Evolutionary conservation across 129 eudicot species (phyloP).

Genomic region (Logfia minima): DNA sequence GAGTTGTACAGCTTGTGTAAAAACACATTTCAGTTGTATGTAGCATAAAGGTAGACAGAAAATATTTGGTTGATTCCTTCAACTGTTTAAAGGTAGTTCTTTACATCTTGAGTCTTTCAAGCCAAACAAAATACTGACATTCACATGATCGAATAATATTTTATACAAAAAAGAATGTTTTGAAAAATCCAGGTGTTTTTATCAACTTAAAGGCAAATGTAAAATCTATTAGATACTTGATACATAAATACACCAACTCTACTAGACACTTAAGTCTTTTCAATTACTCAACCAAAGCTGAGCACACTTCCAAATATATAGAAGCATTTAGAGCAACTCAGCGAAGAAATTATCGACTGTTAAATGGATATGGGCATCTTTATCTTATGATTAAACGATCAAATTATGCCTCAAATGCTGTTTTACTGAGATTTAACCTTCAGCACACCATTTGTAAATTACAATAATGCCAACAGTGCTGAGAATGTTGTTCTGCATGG

Average conservation of each 20-base stretch:
- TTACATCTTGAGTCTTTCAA: background rate
- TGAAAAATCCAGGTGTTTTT: background rate
- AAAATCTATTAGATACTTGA: background rate
- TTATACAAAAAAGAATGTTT: background rate
- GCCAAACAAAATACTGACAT: background rate
- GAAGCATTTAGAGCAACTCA: background rate
- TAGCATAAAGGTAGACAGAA: background rate
- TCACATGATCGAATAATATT: background rate
- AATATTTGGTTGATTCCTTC: background rate
- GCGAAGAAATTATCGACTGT: background rate
- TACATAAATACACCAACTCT: too few species aligned
- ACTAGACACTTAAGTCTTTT: background rate
- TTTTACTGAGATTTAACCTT: background rate
- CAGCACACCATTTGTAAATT: background rate
- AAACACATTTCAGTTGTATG: background rate
- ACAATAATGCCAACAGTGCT: conserved; percentile 15
- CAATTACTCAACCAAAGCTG: background rate
- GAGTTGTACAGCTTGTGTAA: background rate
- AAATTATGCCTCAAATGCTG: background rate
- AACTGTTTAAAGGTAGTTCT: background rate
- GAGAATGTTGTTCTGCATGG: conserved; percentile 4
- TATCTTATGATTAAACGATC: background rate
- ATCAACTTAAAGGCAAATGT: background rate
- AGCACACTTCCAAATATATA: background rate
- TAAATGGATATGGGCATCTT: background rate